phyloP scores from a whole-genome alignment of 805 yeast species.

The Blastobotrys muscicola region DNA sequence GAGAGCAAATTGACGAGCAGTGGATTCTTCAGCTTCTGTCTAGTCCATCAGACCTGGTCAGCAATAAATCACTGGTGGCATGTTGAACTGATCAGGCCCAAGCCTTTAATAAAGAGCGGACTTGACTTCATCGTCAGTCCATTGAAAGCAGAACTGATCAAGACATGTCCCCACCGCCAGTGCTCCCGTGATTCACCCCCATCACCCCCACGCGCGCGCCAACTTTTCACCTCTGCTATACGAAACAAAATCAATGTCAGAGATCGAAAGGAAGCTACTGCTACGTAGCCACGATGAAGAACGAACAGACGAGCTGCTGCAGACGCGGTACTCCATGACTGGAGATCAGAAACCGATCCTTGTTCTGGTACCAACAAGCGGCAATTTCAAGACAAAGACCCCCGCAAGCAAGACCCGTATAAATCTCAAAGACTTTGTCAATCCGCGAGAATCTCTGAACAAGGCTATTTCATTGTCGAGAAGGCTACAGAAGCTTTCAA shows the following conservation, averaged over 20 bases:
- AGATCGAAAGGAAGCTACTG: conserved; percentile 22
- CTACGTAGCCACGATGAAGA: conserved; percentile 23
- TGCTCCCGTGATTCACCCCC: too few relatives aligned
- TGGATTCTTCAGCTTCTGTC: too few relatives aligned
- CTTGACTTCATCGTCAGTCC: too few relatives aligned
- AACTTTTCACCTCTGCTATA: too few relatives aligned
- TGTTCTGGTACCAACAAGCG: conserved; percentile 10
- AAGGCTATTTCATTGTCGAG: neutral
- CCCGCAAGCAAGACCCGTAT: conserved; percentile 4
- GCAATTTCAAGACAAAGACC: conserved; percentile 2
- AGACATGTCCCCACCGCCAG: too few relatives aligned
- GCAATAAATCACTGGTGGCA: too few relatives aligned
- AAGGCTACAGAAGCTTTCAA: conserved; percentile 21
- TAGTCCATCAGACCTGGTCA: too few relatives aligned
- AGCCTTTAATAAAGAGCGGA: too few relatives aligned
- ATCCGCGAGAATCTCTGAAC: conserved; percentile 5
- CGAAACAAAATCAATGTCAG: neutral
- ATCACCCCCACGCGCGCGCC: too few relatives aligned
- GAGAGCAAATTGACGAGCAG: too few relatives aligned
- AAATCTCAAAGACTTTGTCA: conserved; percentile 3
- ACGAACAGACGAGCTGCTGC: conserved; percentile 27
- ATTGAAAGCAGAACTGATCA: too few relatives aligned
- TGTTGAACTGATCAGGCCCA: too few relatives aligned
- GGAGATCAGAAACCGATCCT: conserved; percentile 30
- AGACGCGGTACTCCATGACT: conserved; percentile 28